Evolutionary conservation across 164 flowering plant genomes (phyloP).

Genomic region (Chimonanthus salicifolius): DNA sequence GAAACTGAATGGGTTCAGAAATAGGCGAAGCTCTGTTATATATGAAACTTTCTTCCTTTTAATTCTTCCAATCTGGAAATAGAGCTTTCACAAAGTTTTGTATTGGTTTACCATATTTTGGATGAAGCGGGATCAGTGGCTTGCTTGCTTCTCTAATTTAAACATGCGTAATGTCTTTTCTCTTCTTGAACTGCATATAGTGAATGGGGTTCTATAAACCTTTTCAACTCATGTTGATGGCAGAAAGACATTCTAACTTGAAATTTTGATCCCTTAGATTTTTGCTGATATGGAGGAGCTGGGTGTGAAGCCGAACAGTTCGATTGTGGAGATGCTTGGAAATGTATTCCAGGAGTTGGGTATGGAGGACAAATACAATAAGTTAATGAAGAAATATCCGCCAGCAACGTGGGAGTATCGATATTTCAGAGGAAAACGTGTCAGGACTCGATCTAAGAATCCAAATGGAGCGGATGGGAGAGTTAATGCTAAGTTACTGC

Average conservation of each 20-base stretch:
- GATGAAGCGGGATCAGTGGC: no score
- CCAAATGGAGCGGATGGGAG: slow-evolving; percentile 11
- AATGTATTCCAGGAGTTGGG: slow-evolving; percentile 64
- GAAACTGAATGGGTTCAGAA: neutral
- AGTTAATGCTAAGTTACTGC: neutral
- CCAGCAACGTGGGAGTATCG: slow-evolving; percentile 78
- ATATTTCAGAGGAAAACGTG: slow-evolving; percentile 75
- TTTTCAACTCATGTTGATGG: neutral
- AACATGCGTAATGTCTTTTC: neutral
- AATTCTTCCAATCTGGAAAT: no score
- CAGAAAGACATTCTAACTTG: neutral
- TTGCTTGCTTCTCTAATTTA: no score
- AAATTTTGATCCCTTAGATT: slow-evolving; percentile 26
- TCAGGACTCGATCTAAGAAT: slow-evolving; percentile 38
- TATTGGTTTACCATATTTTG: no score
- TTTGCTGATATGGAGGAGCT: slow-evolving; percentile 99
- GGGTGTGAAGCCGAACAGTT: slow-evolving; percentile 49
- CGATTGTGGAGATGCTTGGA: slow-evolving; percentile 69
- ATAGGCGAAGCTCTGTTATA: no score
- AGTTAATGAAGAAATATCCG: slow-evolving; percentile 73
- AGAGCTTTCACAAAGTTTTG: no score
- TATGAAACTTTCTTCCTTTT: no score
- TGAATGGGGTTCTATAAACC: no score
- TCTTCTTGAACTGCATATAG: no score
- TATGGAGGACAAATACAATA: slow-evolving; percentile 73